phyloP scores from a whole-genome alignment of 257 asterid genomes.

The Striga asiatica region DNA sequence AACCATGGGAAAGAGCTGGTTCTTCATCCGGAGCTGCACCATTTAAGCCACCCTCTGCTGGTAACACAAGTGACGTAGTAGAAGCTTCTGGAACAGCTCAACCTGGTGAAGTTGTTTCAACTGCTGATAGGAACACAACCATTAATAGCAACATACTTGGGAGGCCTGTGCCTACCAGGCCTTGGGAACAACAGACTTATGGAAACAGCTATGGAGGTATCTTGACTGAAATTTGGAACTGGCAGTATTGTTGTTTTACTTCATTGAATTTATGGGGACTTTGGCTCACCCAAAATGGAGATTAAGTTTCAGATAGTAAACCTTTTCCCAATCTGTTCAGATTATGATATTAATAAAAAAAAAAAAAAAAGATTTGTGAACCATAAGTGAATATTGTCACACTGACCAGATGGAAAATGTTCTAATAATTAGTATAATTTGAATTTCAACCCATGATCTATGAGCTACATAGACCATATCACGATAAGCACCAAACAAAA shows the following conservation, averaged over 20 bases:
- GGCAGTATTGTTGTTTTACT: not conserved
- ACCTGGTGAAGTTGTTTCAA: slow-evolving; percentile 79
- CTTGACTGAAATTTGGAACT: not conserved
- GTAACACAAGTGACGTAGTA: slow-evolving; percentile 78
- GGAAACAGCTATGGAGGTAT: slow-evolving; percentile 70
- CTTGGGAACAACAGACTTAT: slow-evolving; percentile 80
- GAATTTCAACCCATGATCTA: too few species aligned
- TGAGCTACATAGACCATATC: too few species aligned
- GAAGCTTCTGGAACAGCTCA: slow-evolving; percentile 92
- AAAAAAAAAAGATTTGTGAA: not conserved
- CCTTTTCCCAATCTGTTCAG: not conserved
- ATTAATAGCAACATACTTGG: slow-evolving; percentile 43
- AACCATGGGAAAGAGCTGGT: slow-evolving; percentile 96
- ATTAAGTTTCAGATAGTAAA: not conserved
- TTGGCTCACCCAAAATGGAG: not conserved
- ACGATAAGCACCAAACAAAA: too few species aligned
- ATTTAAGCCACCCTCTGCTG: slow-evolving; percentile 74
- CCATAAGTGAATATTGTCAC: not conserved
- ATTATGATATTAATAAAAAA: too few species aligned
- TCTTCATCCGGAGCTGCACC: slow-evolving; percentile 79
- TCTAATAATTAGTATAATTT: too few species aligned
- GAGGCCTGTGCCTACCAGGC: slow-evolving; percentile 84
- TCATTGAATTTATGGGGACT: not conserved
- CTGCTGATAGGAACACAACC: slow-evolving; percentile 35
- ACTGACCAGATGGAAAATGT: too few species aligned